Percentiles rank a stretch among this genome's conserved stretches.
These are phyloP conservation scores for Diversispora eburnea DNA, from an alignment of 192 early-diverging fungal genomes.

Conservation along the genomic window DNA sequence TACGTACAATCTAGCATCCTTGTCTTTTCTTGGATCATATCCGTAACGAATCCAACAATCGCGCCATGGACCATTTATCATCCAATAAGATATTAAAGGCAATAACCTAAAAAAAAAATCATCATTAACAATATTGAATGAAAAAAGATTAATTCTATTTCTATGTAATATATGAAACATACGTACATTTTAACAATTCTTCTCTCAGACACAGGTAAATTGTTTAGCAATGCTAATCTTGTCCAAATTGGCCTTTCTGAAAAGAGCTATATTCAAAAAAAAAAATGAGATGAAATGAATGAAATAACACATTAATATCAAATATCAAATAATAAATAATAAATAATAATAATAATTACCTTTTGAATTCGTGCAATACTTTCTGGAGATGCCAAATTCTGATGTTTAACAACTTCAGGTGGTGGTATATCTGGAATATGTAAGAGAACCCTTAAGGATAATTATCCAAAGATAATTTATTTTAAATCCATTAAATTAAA, in stretches of 20 bases:
- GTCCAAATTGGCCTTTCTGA: constrained; percentile 47
- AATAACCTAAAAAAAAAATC: constrained; percentile 32
- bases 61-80: constrained; percentile 46
- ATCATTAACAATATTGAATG: constrained; percentile 6
- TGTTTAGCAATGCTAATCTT: constrained; percentile 31
- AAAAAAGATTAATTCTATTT: background rate
- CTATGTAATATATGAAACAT: background rate
- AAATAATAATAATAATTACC: background rate
- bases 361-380: constrained; percentile 25
- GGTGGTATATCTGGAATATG: constrained; percentile 33
- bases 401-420: constrained; percentile 23
- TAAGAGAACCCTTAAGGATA: background rate
- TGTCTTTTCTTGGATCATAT: constrained; percentile 37
- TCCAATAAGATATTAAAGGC: constrained; percentile 33
- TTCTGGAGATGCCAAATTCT: constrained; percentile 21
- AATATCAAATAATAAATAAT: background rate
- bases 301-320: background rate
- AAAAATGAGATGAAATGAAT: background rate
- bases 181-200: constrained; percentile 31
- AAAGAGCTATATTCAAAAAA: constrained; percentile 33
- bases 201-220: constrained; percentile 21
- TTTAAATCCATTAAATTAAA: background rate
- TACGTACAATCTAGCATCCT: constrained; percentile 29
- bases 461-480: background rate
- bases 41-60: constrained; percentile 50